Conservation (phyloP, 169 alveolate species). For the Cryptosporidium sp. region DNA sequence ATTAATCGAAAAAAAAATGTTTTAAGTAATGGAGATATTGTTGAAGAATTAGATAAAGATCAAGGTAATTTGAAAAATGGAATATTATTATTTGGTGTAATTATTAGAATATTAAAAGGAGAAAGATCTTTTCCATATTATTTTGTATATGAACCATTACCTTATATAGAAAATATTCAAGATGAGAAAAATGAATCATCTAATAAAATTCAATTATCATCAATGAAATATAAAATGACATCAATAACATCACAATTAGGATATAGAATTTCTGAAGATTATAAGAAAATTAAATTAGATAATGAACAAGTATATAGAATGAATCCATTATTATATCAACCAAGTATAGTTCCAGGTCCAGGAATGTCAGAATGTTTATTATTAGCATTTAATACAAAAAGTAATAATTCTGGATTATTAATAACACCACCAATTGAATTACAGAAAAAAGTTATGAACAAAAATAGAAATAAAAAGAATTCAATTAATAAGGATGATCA, state of each 20-base stretch:
- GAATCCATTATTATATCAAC: constrained; percentile 68
- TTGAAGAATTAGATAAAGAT: constrained; percentile 2
- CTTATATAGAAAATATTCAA: constrained; percentile 21
- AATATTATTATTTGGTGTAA: constrained; percentile 61
- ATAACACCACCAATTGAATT: constrained; percentile 69
- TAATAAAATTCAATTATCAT: background rate
- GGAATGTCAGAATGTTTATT: constrained; percentile 73
- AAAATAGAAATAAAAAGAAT: background rate
- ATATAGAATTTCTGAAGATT: constrained; percentile 48
- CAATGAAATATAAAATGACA: constrained; percentile 43
- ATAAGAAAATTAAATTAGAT: constrained; percentile 50
- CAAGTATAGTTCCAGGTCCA: constrained; percentile 74
- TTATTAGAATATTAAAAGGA: constrained; percentile 73
- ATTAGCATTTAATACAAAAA: constrained; percentile 70
- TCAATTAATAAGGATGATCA: background rate
- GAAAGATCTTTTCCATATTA: constrained; percentile 73
- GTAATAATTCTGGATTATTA: constrained; percentile 69
- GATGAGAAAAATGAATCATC: background rate
- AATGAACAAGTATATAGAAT: constrained; percentile 12
- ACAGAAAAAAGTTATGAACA: constrained; percentile 14
- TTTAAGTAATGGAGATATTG: constrained; percentile 41
- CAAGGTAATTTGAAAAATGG: constrained; percentile 14
- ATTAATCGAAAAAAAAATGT: constrained; percentile 42
- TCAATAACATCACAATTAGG: constrained; percentile 59
- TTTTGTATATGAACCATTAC: constrained; percentile 75